Evolutionary conservation across 2,329 filamentous ascomycete species (phyloP), one percentile per base, ranked within the genome.

Genomic region (Aureobasidium sp.): DNA sequence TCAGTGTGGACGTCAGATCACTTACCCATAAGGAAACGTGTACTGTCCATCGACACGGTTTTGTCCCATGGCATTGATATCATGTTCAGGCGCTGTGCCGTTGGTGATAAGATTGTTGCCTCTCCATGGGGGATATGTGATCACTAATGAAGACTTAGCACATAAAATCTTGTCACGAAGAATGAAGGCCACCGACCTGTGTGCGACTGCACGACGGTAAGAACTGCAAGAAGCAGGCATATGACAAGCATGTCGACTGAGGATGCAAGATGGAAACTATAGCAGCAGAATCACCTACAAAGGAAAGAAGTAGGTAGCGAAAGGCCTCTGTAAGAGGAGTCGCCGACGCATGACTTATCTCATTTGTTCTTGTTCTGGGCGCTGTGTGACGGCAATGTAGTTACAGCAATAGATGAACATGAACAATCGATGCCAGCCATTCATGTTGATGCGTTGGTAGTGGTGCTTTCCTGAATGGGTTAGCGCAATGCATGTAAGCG

Each of bases 91-190:
- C 68, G 67, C 13, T 71, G 72, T 86, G 2, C 84, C 85, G 73
- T 91, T 95, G 47, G 87, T 88, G 71, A 88, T 82, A 65, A 96
- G 83, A 73, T 91, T 95, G 79, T 96, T 87, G 66, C 91, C 92
- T 82, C 92, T 79, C 86, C 88, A 93, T 67, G 89, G 89, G 0
- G 91, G 92, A 72, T 95, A 95, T 65, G 87, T 87, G 73, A 96
- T 87, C 71, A 96, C 83, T n/a, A 83, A 89, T 73, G 95, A 90
- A n/a, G 87, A 86, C 20, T 50, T 34, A 26, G 63, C 24, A 41
- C 9, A 10, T 10, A 2, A 1, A 27, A 1, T 12, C 34, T n/a
- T 29, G 9, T 32, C 29, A 10, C 5, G 26, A 41, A 12, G 8
- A 12, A 3, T 2, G 13, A 39, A 27, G 7, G 2, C 8, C 9